Conservation (phyloP, 2,329 filamentous ascomycete genomes). For the Calonectria leucothoes region DNA sequence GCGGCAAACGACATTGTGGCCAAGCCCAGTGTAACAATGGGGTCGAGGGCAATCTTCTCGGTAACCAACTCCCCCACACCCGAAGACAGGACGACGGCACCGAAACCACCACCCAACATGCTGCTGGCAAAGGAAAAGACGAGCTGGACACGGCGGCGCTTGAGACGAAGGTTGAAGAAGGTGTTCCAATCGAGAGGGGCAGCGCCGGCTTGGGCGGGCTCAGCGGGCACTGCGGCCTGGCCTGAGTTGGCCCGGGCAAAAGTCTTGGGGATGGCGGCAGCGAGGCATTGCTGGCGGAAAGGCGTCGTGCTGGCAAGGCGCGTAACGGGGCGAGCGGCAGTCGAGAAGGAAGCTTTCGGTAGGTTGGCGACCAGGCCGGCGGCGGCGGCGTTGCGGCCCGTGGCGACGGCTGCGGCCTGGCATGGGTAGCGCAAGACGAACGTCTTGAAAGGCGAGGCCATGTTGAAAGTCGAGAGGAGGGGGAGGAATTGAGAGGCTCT, state of each 20-base stretch:
- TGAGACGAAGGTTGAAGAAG: conserved; percentile 91
- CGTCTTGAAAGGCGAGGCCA: conserved; percentile 47
- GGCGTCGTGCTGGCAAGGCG: conserved; percentile 33
- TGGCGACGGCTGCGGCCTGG: conserved; percentile 35
- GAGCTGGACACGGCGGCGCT: conserved; percentile 85
- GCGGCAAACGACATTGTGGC: conserved; percentile 81
- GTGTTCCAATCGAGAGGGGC: conserved; percentile 82
- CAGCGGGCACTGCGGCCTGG: conserved; percentile 24
- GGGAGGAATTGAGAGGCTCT: background rate
- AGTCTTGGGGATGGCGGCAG: conserved; percentile 26
- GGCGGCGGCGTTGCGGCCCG: conserved; percentile 23
- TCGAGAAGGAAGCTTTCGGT: conserved; percentile 45
- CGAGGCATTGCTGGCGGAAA: conserved; percentile 32
- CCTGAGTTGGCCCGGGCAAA: conserved; percentile 35
- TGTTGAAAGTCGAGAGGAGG: conserved; percentile 17
- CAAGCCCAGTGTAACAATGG: conserved; percentile 85
- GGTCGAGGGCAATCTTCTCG: conserved; percentile 83
- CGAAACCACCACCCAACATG: conserved; percentile 69
- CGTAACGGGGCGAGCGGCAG: conserved; percentile 31
- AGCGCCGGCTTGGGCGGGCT: conserved; percentile 23
- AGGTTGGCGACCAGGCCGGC: conserved; percentile 39
- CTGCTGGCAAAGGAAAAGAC: conserved; percentile 78
- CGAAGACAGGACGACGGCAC: conserved; percentile 74
- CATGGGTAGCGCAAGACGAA: conserved; percentile 47
- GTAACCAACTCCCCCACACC: conserved; percentile 79